Base-by-base conservation (phyloP, 1,284 basidiomycete genomes). In the Peniophora sp. region DNA sequence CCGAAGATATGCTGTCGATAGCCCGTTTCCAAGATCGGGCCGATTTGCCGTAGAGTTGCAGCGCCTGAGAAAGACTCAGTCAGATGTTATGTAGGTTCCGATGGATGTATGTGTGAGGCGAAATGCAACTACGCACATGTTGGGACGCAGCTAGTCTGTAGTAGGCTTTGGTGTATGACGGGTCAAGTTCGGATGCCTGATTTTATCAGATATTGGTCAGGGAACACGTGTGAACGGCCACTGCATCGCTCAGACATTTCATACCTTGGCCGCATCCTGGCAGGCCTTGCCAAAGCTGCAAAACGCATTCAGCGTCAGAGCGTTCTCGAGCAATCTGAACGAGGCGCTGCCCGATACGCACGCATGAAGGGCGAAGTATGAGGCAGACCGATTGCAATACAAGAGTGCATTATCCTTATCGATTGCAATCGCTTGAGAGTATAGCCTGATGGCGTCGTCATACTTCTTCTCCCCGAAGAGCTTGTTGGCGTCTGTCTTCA, bases 361-460 rank as follows among this genome's bases (percentile, higher is more conserved):
- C 62, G 53, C 55, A 27, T 52, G 52, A 37, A 61, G 24, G 3
- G 52, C 53, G 6, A 62, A 53, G 23, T 58, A 55, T 43, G 67
- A 71, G 1, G 70, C 69, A 5, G 66, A 63, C 14, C 71, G 60
- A 52, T 72, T 72, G 2, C 64, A 62, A 49, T 67, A 70, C 10
- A 71, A 55, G 9, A 68, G 55, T 1, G 68, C 62, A 53, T 68
- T 70, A 9, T 61, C 50, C 9, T 53, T 54, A 47, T 66, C 64
- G 10, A 57, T 18, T 6, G 57, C 53, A 44, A 73, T 63, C 2
- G 70, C 69, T 23, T 63, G 58, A 1, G 64, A 58, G 53, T 68
- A 72, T 51, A 71, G 69, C 8, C 54, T 23, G 39, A 59, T 56
- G 5, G 70, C 69, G 2, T 54, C 59, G 0, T 48, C 37, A 52